phyloP scores from a whole-genome alignment of 176 grass and related monocot genomes.

The Rhipidocladum racemiflorum region DNA sequence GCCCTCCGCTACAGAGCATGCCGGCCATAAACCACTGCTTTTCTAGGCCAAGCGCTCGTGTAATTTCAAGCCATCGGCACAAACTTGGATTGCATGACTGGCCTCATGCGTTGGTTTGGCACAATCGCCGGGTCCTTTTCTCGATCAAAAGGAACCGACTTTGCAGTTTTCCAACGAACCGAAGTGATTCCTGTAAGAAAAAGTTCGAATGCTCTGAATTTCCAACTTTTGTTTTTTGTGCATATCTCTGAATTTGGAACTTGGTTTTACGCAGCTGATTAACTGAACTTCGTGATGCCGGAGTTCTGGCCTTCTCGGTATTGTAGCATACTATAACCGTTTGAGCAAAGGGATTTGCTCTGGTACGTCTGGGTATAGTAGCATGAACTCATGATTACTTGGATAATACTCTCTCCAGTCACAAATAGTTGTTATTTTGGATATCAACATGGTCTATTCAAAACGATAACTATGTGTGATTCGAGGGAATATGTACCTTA shows the following conservation, averaged over 20 bases:
- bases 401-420: too few relatives aligned
- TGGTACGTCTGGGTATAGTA: background rate
- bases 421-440: too few relatives aligned
- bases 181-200: background rate
- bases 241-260: background rate
- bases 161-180: conserved; percentile 21
- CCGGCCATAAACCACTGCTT: conserved; percentile 21
- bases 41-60: conserved; percentile 11
- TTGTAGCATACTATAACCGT: background rate
- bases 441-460: too few relatives aligned
- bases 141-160: conserved; percentile 13
- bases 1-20: background rate
- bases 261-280: background rate
- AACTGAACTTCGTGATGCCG: background rate
- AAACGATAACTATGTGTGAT: too few relatives aligned
- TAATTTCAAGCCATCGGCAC: background rate
- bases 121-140: conserved; percentile 18
- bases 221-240: background rate
- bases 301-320: background rate
- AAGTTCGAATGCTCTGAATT: background rate
- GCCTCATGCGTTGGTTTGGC: conserved; percentile 23
- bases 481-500: background rate
- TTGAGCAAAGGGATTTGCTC: background rate
- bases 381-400: background rate
- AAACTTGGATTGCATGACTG: background rate